Percentiles rank a stretch among this genome's conserved stretches.
Evolutionary conservation across 768 basidiomycete species (phyloP).

Genomic region (Tulasnella calospora): DNA sequence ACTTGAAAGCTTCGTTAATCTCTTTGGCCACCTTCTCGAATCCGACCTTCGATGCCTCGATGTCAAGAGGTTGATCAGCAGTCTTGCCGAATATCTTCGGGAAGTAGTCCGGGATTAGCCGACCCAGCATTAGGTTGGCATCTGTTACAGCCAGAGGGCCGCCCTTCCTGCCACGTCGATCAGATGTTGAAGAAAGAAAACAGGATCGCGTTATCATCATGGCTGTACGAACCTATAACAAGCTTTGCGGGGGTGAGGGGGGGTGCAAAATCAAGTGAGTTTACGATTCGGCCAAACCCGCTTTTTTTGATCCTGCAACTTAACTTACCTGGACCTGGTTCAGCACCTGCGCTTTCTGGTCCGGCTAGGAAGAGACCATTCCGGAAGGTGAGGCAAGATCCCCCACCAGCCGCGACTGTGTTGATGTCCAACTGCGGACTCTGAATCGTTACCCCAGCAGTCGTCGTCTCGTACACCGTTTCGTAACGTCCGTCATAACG

Average conservation of each 20-base stretch:
- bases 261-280: background rate
- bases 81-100: slow-evolving; percentile 91
- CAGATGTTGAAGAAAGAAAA: background rate
- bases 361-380: slow-evolving; percentile 90
- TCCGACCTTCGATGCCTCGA: slow-evolving; percentile 57
- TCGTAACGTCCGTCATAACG: slow-evolving; percentile 89
- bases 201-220: slow-evolving; percentile 3
- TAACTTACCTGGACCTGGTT: slow-evolving; percentile 75
- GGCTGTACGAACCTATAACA: slow-evolving; percentile 66
- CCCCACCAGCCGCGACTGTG: slow-evolving; percentile 93
- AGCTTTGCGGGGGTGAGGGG: slow-evolving; percentile 41
- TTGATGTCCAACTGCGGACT: slow-evolving; percentile 93
- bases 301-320: background rate
- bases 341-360: slow-evolving; percentile 87
- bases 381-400: slow-evolving; percentile 79
- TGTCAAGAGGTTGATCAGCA: slow-evolving; percentile 79
- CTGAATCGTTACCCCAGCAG: slow-evolving; percentile 88
- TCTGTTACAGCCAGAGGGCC: slow-evolving; percentile 90
- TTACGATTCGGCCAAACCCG: background rate
- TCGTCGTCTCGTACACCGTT: slow-evolving; percentile 91
- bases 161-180: slow-evolving; percentile 57
- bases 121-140: slow-evolving; percentile 84
- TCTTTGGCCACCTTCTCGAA: slow-evolving; percentile 65
- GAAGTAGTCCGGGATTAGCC: slow-evolving; percentile 85
- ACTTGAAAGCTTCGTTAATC: slow-evolving; percentile 57